Evolutionary conservation across 2,329 filamentous ascomycete genomes (phyloP).

Genomic region (Hymenoscyphus repandus): DNA sequence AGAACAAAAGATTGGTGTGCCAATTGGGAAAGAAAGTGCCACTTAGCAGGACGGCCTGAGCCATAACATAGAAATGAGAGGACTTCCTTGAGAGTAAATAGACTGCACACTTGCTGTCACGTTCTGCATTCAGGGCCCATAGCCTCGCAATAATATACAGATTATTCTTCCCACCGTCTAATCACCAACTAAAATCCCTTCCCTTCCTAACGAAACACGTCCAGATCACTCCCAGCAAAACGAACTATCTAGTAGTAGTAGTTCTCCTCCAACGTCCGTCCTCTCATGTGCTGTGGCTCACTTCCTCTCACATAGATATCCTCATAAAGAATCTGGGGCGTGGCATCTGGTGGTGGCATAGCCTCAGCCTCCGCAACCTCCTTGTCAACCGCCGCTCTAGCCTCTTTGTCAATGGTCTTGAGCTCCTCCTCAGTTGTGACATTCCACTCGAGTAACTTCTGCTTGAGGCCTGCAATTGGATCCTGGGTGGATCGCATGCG

Average conservation of each 20-base stretch:
- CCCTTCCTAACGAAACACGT: neutral
- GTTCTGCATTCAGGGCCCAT: no score
- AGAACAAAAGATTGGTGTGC: no score
- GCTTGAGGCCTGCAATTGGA: constrained; percentile 95
- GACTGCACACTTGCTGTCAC: no score
- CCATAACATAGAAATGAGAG: no score
- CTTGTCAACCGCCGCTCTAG: constrained; percentile 75
- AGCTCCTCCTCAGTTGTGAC: constrained; percentile 91
- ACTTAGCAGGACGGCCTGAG: no score
- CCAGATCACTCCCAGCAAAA: neutral
- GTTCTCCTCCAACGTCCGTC: constrained; percentile 86
- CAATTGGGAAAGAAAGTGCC: no score
- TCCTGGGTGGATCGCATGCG: constrained; percentile 99
- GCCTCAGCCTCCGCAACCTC: constrained; percentile 88
- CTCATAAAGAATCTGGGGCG: constrained; percentile 81
- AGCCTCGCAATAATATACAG: neutral
- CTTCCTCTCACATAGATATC: constrained; percentile 89
- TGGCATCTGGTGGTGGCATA: constrained; percentile 76
- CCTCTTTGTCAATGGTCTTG: constrained; percentile 93
- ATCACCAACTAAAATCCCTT: neutral
- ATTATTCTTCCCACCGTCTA: neutral
- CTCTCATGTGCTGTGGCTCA: constrained; percentile 84
- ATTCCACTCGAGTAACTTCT: constrained; percentile 95
- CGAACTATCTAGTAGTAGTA: constrained; percentile 50
- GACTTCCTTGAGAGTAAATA: no score